Percentiles rank a stretch among this genome's conserved stretches.
These are phyloP conservation scores for Komagataella phaffii DNA, from an alignment of 805 yeast genomes.

Conservation along the genomic window DNA sequence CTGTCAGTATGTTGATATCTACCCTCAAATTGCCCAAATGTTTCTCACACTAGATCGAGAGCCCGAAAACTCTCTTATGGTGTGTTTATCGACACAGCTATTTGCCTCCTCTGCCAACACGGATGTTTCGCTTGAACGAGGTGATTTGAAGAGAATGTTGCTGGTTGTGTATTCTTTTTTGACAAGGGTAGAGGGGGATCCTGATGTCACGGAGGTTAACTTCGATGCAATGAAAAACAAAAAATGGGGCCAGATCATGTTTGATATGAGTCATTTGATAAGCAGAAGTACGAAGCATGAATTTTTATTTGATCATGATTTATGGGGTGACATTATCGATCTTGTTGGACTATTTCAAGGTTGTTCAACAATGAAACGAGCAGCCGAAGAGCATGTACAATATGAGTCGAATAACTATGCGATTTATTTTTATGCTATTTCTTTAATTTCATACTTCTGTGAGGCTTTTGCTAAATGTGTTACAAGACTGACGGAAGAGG, in stretches of 20 bases:
- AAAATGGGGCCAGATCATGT: conserved; percentile 65
- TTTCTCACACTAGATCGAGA: conserved; percentile 71
- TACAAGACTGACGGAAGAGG: conserved; percentile 8
- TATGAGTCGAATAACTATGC: conserved; percentile 82
- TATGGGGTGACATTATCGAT: conserved; percentile 50
- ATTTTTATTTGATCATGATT: conserved; percentile 27
- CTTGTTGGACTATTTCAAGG: conserved; percentile 65
- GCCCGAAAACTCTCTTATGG: conserved; percentile 69
- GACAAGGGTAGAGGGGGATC: conserved; percentile 32
- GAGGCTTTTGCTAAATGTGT: conserved; percentile 39
- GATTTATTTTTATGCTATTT: conserved; percentile 52
- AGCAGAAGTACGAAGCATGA: conserved; percentile 50
- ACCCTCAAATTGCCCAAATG: conserved; percentile 61
- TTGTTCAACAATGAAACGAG: conserved; percentile 60
- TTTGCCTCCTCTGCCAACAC: conserved; percentile 85
- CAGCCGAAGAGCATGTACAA: conserved; percentile 72
- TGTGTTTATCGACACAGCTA: conserved; percentile 68
- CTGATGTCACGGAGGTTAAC: conserved; percentile 23
- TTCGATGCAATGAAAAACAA: conserved; percentile 43
- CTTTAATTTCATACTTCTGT: conserved; percentile 51
- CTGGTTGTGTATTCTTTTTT: conserved; percentile 52
- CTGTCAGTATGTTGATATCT: conserved; percentile 73
- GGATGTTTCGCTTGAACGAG: conserved; percentile 43
- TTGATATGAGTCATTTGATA: conserved; percentile 67
- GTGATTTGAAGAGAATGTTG: conserved; percentile 48